A percentile compares a stretch with the other conserved stretches of the same genome.
phyloP scores from a whole-genome alignment of 345 rosid genomes.

The Murraya koenigii region DNA sequence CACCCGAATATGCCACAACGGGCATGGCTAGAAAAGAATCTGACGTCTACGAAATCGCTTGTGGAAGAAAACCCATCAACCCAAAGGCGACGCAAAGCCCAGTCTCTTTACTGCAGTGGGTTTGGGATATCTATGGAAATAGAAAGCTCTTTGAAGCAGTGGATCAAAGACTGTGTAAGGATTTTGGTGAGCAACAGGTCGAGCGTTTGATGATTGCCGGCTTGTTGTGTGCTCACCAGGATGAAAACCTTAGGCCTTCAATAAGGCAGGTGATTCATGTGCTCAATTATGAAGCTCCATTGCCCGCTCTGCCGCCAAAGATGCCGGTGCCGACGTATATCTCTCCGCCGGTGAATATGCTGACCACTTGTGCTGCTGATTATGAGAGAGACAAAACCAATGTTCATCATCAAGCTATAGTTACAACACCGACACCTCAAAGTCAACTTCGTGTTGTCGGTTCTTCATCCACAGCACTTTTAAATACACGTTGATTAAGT shows the following conservation, averaged over 20 bases:
- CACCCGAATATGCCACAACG: conserved; percentile 4
- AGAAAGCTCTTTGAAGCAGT: background rate
- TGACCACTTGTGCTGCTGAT: background rate
- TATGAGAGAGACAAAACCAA: background rate
- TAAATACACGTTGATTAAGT: background rate
- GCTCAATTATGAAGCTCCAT: conserved; percentile 9
- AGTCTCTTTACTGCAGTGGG: conserved; percentile 1
- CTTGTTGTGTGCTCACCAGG: conserved; percentile 20
- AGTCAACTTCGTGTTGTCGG: background rate
- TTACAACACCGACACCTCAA: background rate
- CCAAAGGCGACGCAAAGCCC: background rate
- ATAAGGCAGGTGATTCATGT: conserved; percentile 14
- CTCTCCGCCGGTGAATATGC: background rate
- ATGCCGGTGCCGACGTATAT: conserved; percentile 12
- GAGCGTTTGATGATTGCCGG: conserved; percentile 11
- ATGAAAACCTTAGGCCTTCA: conserved; percentile 13
- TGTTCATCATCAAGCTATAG: background rate
- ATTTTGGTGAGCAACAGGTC: background rate
- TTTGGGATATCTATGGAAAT: conserved; percentile 14
- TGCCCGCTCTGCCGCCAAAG: conserved; percentile 1
- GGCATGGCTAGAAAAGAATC: conserved; percentile 33
- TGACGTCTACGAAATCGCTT: conserved; percentile 32
- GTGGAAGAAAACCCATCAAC: conserved; percentile 16
- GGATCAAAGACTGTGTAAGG: background rate
- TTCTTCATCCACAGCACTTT: background rate